These are phyloP conservation scores for Micromonas pusilla DNA, from an alignment of 139 green algal species.

Conservation along the genomic window DNA sequence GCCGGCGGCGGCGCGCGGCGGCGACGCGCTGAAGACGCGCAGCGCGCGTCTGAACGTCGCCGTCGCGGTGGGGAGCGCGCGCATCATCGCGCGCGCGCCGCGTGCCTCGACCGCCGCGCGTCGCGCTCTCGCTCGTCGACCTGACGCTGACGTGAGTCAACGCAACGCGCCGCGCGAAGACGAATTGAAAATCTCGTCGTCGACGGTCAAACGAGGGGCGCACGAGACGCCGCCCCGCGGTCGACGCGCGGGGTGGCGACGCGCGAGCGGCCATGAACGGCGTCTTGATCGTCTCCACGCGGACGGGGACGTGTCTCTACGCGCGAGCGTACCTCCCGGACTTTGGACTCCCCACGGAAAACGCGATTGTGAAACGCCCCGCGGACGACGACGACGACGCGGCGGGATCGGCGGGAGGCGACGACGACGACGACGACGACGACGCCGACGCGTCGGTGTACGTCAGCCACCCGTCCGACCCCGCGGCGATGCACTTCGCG, in stretches of 20 bases:
- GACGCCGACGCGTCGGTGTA: not conserved
- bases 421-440: not conserved
- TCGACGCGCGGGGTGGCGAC: not conserved
- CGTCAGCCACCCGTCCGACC: too few species aligned
- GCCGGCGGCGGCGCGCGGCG: not conserved
- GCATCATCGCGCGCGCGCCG: not conserved
- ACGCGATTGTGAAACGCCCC: too few species aligned
- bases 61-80: too few species aligned
- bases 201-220: not conserved
- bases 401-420: not conserved
- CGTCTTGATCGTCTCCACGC: not conserved
- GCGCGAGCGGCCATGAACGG: not conserved
- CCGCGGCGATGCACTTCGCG: not conserved
- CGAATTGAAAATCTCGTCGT: not conserved
- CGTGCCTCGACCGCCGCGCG: too few species aligned
- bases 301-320: not conserved
- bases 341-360: not conserved
- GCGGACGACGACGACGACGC: not conserved
- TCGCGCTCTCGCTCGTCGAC: too few species aligned
- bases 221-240: not conserved
- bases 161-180: not conserved
- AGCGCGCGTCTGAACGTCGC: not conserved
- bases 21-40: not conserved
- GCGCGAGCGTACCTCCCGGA: not conserved
- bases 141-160: not conserved